Evolutionary conservation across 139 green algal genomes (phyloP).

Genomic region (Parachlorella kessleri): DNA sequence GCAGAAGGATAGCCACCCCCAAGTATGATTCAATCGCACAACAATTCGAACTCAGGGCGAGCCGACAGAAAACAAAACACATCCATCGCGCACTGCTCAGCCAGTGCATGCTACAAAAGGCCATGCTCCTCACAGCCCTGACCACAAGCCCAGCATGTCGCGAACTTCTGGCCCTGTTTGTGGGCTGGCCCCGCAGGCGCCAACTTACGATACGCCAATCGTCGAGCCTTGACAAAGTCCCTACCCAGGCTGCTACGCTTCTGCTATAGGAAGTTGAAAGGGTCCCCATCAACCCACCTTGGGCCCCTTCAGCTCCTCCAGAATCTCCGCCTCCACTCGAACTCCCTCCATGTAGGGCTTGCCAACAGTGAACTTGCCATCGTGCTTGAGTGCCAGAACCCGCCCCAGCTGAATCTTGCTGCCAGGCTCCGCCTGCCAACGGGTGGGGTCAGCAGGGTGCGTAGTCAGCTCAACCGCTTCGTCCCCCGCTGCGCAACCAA

Average conservation of each 20-base stretch:
- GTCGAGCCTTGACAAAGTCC: background rate
- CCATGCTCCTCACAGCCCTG: background rate
- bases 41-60: background rate
- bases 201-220: background rate
- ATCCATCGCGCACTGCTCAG: too few relatives aligned
- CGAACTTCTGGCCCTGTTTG: background rate
- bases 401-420: slow-evolving; percentile 85
- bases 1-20: too few relatives aligned
- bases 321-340: slow-evolving; percentile 83
- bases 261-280: too few relatives aligned
- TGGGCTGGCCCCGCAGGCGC: background rate
- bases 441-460: too few relatives aligned
- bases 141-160: background rate
- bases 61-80: too few relatives aligned
- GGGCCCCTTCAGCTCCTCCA: slow-evolving; percentile 88
- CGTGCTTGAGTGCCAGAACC: slow-evolving; percentile 86
- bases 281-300: slow-evolving; percentile 59
- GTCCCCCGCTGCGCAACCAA: too few relatives aligned
- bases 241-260: background rate
- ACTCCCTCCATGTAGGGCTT: slow-evolving; percentile 87
- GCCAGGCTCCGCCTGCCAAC: slow-evolving; percentile 77
- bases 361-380: slow-evolving; percentile 80
- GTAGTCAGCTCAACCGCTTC: too few relatives aligned
- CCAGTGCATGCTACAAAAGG: too few relatives aligned
- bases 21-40: background rate